Evolutionary conservation across 2,329 filamentous ascomycete genomes (phyloP).

Genomic region (Cercospora sp.): DNA sequence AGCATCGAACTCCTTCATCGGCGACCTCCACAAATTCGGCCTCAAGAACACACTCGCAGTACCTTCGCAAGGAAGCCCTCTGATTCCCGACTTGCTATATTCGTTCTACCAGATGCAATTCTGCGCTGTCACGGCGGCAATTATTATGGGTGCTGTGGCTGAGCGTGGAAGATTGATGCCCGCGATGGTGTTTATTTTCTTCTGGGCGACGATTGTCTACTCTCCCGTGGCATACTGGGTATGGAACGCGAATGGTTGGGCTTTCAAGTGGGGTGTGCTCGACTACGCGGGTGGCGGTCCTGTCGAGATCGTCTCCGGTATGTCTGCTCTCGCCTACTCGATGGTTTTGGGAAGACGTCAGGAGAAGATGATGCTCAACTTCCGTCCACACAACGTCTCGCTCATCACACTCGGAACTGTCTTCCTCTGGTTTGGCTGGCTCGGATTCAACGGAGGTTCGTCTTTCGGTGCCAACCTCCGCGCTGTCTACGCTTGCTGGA

Average conservation of each 20-base stretch:
- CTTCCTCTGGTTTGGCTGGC: constrained; percentile 97
- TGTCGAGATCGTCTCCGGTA: constrained; percentile 93
- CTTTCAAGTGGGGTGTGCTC: constrained; percentile 82
- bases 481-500: constrained; percentile 96
- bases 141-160: constrained; percentile 86
- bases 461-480: constrained; percentile 77
- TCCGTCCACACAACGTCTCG: constrained; percentile 97
- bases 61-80: constrained; percentile 83
- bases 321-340: constrained; percentile 92
- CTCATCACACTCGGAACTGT: constrained; percentile 94
- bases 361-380: constrained; percentile 99
- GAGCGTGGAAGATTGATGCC: constrained; percentile 92
- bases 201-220: constrained; percentile 97
- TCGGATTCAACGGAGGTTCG: constrained; percentile 98
- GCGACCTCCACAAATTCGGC: constrained; percentile 84
- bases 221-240: constrained; percentile 95
- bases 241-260: constrained; percentile 95
- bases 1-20: constrained; percentile 82
- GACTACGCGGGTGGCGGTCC: constrained; percentile 96
- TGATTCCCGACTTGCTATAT: constrained; percentile 87
- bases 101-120: constrained; percentile 99
- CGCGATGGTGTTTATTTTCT: constrained; percentile 91
- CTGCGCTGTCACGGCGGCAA: constrained; percentile 86
- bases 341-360: constrained; percentile 93
- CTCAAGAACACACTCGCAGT: constrained; percentile 78